Evolutionary conservation across 306 rosid species (phyloP), one percentile per base, ranked within the genome.

Genomic region (Vachellia pachyceras): DNA sequence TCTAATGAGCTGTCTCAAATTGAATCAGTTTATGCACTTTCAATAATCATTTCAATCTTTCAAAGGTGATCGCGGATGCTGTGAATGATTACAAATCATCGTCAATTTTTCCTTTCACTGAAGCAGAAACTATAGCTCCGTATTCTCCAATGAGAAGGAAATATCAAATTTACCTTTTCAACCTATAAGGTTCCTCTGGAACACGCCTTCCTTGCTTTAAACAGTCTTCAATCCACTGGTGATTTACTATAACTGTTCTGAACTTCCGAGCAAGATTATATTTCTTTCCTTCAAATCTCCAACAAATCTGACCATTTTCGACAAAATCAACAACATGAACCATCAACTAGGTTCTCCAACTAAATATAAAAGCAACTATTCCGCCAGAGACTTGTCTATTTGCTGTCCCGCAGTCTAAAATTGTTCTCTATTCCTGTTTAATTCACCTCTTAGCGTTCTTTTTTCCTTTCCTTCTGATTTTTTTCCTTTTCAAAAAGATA

Each of bases 161-260:
- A 15, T 23, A 47, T 55, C 42, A 63, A 69, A 23, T 4, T 79
- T 80, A 95, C 99, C 99, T 88, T 87, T 80, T 87, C 76, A 76
- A 68, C 10, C 69, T 80, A 76, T 93, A 95, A 68, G 96, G 80
- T 79, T 79, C 87, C 86, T 89, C 96, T 3, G 91, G 90, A 40
- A 95, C 89, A 71, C 91, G 90, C 86, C 72, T 88, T 80, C 94
- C 87, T 78, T 86, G 93, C 85, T 77, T 89, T 45, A 95, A 75
- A 81, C 97, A 95, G 15, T 93, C 99, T 85, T 91, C 99, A 77
- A 95, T 52, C 99, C 99, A 95, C 22, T 83, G 86, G 69, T 93
- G 99, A 89, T 91, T 95, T 8, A 93, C 90, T 54, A 90, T 61
- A 52, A 61, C 45, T 33, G 84, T 86, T 45, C 77, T 68, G 17